phyloP scores from a whole-genome alignment of 2,329 filamentous ascomycete species.

The Metarhizium guizhouense region DNA sequence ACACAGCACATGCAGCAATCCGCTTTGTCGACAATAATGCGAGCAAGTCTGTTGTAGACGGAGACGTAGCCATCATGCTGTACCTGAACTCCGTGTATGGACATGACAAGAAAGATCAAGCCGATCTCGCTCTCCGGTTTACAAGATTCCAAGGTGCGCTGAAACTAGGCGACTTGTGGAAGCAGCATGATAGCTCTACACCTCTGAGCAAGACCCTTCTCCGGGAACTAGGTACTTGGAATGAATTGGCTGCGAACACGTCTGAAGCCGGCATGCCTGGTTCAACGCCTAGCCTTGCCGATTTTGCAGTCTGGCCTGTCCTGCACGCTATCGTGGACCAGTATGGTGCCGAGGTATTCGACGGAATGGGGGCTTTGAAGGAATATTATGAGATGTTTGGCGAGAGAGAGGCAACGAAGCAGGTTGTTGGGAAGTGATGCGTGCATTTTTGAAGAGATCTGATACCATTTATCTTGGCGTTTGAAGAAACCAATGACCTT shows the following conservation, averaged over 20 bases:
- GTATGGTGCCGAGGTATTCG: conserved; percentile 21
- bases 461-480: not conserved
- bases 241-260: conserved; percentile 20
- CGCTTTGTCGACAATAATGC: conserved; percentile 48
- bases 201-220: conserved; percentile 13
- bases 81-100: conserved; percentile 51
- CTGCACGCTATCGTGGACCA: conserved; percentile 35
- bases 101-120: conserved; percentile 11
- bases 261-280: not conserved
- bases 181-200: not conserved
- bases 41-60: conserved; percentile 35
- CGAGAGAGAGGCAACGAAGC: conserved; percentile 13
- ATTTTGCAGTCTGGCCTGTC: conserved; percentile 50
- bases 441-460: not conserved
- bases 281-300: conserved; percentile 18
- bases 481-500: not conserved
- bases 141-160: conserved; percentile 32
- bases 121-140: conserved; percentile 26
- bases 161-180: conserved; percentile 21
- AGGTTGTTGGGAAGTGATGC: conserved; percentile 12
- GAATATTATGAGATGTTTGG: conserved; percentile 28
- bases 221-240: conserved; percentile 31
- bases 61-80: conserved; percentile 44
- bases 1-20: conserved; percentile 22
- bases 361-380: conserved; percentile 20